These are phyloP conservation scores for Byssochlamys sp. DNA, from an alignment of 2,329 filamentous ascomycete species.

Conservation along the genomic window DNA sequence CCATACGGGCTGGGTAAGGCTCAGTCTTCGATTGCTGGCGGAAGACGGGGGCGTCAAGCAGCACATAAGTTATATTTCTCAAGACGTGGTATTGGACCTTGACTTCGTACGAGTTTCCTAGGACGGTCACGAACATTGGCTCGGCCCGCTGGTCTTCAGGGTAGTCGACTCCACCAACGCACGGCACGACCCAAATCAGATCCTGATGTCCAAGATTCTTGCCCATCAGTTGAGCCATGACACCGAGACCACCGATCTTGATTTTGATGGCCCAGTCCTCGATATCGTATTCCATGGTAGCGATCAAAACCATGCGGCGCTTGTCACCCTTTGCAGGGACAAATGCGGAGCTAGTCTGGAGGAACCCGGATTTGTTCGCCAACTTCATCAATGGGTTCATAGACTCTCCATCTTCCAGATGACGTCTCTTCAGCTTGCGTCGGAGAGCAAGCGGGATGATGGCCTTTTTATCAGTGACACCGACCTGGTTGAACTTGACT, in stretches of 20 bases:
- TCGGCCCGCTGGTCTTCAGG: slow-evolving; percentile 50
- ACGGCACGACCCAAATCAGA: slow-evolving; percentile 56
- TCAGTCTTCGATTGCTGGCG: slow-evolving; percentile 53
- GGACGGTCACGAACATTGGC: slow-evolving; percentile 53
- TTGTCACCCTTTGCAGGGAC: slow-evolving; percentile 17
- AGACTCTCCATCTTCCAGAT: slow-evolving; percentile 16
- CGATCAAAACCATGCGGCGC: slow-evolving; percentile 53
- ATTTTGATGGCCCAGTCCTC: slow-evolving; percentile 62
- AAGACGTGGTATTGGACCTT: slow-evolving; percentile 55
- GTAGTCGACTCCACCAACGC: slow-evolving; percentile 56
- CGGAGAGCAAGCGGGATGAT: slow-evolving; percentile 29
- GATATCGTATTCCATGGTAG: slow-evolving; percentile 64
- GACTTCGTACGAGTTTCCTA: slow-evolving; percentile 52
- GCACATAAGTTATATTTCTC: slow-evolving; percentile 59
- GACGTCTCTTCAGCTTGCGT: slow-evolving; percentile 24
- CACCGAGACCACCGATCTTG: slow-evolving; percentile 61
- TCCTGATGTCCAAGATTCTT: slow-evolving; percentile 56
- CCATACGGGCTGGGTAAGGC: slow-evolving; percentile 59
- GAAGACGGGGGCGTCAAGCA: slow-evolving; percentile 59
- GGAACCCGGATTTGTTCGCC: slow-evolving; percentile 26
- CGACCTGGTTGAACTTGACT: slow-evolving; percentile 54
- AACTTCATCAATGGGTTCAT: slow-evolving; percentile 27
- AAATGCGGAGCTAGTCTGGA: slow-evolving; percentile 28
- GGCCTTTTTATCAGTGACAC: slow-evolving; percentile 42
- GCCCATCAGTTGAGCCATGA: slow-evolving; percentile 62